Base-by-base conservation (phyloP, 139 green algal genomes). In the Micractinium conductrix region DNA sequence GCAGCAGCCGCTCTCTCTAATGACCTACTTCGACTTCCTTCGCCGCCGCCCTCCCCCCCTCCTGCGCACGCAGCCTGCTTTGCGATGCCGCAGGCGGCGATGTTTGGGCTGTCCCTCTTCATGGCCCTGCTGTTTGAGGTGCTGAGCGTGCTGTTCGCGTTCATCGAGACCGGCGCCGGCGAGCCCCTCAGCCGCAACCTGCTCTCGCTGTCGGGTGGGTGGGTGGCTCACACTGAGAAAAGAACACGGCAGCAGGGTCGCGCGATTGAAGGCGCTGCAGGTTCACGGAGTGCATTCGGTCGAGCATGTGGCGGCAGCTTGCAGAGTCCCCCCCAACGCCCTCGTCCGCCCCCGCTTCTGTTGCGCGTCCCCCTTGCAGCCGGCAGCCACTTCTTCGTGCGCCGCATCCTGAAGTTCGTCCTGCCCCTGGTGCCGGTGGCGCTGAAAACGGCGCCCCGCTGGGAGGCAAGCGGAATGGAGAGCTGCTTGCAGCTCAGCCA, bases 371-470 rank as follows among this genome's bases (percentile, higher is more conserved):
- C n/a, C 2, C 14, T 17, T 53, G 7, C 69, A 75, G 69, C 43
- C 35, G 69, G 69, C 69, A 75, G 33, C 69, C 69, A 75, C 30
- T 79, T 79, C 44, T 38, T 63, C 30, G 19, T 62, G 43, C 45
- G 72, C 26, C 30, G 72, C 26, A 43, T 35, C 42, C 38, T 79
- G n/a, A 79, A 79, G 72, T 79, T 79, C 30, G 8, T 60, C 30
- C 74, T 80, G n/a, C 74, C 74, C 10, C 74, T 80, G 74, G 74
- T 80, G 50, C 74, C 74, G 10, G 21, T 80, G 74, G 74, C 50
- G 45, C 50, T 80, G 48, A n/a, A 42, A 38, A 67, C 35, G 3
- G 43, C 48, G 48, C 74, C 74, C 21, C 48, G 50, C 48, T 80
- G 74, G 74, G 35, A 69, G 74, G 74, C 69, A 35, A 22, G 74